phyloP scores from a whole-genome alignment of 164 flowering plant species.

The Stephania japonica region DNA sequence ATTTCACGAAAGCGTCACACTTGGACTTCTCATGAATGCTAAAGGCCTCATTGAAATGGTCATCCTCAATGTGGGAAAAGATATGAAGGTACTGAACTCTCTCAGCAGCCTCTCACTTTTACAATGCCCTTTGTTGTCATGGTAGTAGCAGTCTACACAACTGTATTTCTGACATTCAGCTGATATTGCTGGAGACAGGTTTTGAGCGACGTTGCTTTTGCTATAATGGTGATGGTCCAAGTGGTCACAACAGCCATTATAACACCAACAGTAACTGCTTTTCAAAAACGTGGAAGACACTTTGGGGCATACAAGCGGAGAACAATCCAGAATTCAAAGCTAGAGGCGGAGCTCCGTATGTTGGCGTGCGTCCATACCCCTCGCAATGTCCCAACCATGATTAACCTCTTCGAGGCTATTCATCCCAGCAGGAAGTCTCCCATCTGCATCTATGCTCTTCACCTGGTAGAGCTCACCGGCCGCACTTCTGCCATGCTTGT shows the following conservation, averaged over 20 bases:
- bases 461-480: constrained; percentile 20
- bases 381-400: constrained; percentile 7
- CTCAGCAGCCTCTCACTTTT: neutral
- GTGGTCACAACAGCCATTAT: neutral
- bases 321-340: neutral
- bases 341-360: constrained; percentile 3
- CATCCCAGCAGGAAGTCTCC: constrained; percentile 14
- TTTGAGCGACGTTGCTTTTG: constrained; percentile 10
- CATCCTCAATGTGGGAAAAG: constrained; percentile 9
- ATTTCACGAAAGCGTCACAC: neutral
- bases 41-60: constrained; percentile 11
- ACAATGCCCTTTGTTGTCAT: neutral
- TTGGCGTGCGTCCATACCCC: constrained; percentile 9
- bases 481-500: constrained; percentile 12
- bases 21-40: constrained; percentile 8
- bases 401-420: constrained; percentile 9
- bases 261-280: neutral
- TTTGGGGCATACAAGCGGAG: neutral
- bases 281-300: neutral
- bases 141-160: neutral
- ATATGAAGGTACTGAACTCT: neutral
- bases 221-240: constrained; percentile 10
- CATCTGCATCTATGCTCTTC: constrained; percentile 14
- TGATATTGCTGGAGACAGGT: neutral
- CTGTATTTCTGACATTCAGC: too few species aligned